These are phyloP conservation scores for Boechera stricta DNA, from an alignment of 345 rosid genomes.

Conservation along the genomic window DNA sequence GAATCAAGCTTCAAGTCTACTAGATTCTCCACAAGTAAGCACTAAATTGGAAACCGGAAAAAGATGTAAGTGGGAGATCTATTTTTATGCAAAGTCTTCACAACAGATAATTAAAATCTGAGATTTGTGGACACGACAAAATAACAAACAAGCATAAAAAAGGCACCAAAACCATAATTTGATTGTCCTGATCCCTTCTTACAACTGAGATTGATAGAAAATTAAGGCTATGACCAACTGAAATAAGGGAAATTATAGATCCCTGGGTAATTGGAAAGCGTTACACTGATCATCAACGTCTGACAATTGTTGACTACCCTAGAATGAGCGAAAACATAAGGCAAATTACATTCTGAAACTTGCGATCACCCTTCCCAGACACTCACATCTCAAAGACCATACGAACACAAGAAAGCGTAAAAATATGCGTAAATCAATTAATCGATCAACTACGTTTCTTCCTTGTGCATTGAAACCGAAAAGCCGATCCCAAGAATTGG, in stretches of 20 bases:
- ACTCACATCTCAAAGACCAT: not conserved
- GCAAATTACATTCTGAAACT: not conserved
- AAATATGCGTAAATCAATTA: not conserved
- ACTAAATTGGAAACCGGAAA: not conserved
- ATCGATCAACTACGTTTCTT: conserved; percentile 9
- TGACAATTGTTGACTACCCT: not conserved
- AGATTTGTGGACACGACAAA: not conserved
- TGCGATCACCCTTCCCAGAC: not conserved
- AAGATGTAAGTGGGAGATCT: conserved; percentile 4
- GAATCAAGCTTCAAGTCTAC: not conserved
- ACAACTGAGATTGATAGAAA: not conserved
- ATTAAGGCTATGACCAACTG: not conserved
- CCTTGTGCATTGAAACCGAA: conserved; percentile 6
- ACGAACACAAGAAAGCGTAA: not conserved
- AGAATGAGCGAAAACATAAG: not conserved
- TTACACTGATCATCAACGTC: conserved; percentile 3
- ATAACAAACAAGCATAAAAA: not conserved
- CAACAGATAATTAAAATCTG: not conserved
- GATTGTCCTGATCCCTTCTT: not conserved
- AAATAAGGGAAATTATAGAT: not conserved
- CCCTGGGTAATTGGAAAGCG: not conserved
- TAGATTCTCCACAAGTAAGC: not conserved
- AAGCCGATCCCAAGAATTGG: not conserved
- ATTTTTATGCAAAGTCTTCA: not conserved
- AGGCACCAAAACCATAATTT: not conserved